Conservation (phyloP, 2,329 filamentous ascomycete species). For the Penicillium psychrosexuale region DNA sequence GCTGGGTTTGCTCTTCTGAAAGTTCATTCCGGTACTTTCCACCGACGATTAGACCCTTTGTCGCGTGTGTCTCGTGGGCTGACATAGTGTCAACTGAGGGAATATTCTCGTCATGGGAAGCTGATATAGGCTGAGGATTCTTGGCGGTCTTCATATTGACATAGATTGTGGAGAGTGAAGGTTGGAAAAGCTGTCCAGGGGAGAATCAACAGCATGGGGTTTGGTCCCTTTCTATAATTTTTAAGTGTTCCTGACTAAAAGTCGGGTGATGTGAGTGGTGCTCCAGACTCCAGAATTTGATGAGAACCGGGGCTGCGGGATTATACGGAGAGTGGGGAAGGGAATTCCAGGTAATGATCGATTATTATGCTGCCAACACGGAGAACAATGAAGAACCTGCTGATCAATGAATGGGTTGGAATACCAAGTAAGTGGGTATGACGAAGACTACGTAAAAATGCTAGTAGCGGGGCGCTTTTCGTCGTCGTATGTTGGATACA, state of each 20-base stretch:
- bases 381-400: background rate
- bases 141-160: slow-evolving; percentile 24
- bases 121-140: slow-evolving; percentile 22
- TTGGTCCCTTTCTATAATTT: background rate
- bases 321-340: slow-evolving; percentile 14
- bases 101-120: slow-evolving; percentile 26
- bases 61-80: background rate
- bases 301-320: slow-evolving; percentile 17
- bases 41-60: slow-evolving; percentile 25
- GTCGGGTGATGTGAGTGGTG: slow-evolving; percentile 8
- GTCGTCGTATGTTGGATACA: background rate
- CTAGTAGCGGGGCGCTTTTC: background rate
- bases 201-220: background rate
- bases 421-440: background rate
- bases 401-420: slow-evolving; percentile 1
- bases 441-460: background rate
- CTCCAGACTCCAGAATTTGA: slow-evolving; percentile 19
- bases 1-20: slow-evolving; percentile 19
- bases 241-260: background rate
- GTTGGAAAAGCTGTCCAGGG: background rate
- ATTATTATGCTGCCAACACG: slow-evolving; percentile 6
- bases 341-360: slow-evolving; percentile 2
- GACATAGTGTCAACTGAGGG: background rate
- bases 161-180: background rate
- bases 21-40: slow-evolving; percentile 28